Percentiles rank a stretch among this genome's conserved stretches.
Conservation (phyloP, 768 basidiomycete species). For the Flagelloscypha sp. region DNA sequence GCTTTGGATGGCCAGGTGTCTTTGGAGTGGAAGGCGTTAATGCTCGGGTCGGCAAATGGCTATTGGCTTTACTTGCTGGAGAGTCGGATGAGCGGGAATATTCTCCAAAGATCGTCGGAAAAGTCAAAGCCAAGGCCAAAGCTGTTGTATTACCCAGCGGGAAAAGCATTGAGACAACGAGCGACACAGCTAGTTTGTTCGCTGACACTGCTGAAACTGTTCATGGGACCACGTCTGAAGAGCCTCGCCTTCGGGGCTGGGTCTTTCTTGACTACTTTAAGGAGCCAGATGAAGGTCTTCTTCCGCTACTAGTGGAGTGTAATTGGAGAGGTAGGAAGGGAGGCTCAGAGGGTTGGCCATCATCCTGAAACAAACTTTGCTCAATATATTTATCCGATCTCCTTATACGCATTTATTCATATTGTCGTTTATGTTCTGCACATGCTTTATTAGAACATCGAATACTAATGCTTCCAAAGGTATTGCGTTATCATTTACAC, state of each 20-base stretch:
- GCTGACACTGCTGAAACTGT: conserved; percentile 7
- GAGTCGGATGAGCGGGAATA: conserved; percentile 6
- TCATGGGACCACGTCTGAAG: conserved; percentile 14
- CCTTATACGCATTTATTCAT: too few species aligned
- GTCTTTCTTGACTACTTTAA: conserved; percentile 65
- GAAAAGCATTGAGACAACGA: conserved; percentile 3
- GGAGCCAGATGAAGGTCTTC: conserved; percentile 48
- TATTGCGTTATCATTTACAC: too few species aligned
- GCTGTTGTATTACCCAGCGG: too few species aligned
- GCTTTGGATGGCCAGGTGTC: conserved; percentile 76
- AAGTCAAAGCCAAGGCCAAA: conserved; percentile 1
- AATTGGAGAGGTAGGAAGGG: conserved; percentile 51
- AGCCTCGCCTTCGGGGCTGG: conserved; percentile 63
- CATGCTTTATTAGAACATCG: too few species aligned
- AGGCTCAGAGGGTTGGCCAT: conserved; percentile 40
- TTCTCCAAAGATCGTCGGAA: neutral
- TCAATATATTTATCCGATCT: too few species aligned
- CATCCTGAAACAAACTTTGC: too few species aligned
- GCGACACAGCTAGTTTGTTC: neutral
- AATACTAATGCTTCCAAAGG: too few species aligned
- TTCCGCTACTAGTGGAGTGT: conserved; percentile 67
- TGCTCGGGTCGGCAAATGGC: conserved; percentile 60
- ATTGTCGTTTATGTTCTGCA: too few species aligned
- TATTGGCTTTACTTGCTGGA: conserved; percentile 43
- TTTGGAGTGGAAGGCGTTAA: conserved; percentile 88